Evolutionary conservation across 1,284 basidiomycete genomes (phyloP).

Genomic region (Ceratobasidium papillatum): DNA sequence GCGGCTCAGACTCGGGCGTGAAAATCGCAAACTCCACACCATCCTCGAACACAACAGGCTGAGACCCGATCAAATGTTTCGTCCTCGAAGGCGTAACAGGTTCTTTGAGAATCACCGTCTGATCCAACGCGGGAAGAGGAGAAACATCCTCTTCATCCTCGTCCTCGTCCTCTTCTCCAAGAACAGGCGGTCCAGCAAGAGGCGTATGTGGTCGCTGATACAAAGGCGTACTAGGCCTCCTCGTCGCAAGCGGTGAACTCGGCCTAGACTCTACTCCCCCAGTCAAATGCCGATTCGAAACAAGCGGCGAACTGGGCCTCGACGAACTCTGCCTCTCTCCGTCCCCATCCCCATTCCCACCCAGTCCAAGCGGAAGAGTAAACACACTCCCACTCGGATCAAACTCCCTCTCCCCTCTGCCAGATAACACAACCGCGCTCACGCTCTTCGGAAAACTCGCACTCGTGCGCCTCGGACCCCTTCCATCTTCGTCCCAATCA

Average conservation of each 20-base stretch:
- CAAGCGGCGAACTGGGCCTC: slow-evolving; percentile 10
- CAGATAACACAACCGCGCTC: slow-evolving; percentile 23
- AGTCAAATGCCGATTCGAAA: neutral
- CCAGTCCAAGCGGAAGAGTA: slow-evolving; percentile 23
- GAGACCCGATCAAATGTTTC: neutral
- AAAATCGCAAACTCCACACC: slow-evolving; percentile 27
- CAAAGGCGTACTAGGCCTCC: slow-evolving; percentile 20
- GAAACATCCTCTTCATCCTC: neutral
- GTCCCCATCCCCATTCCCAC: neutral
- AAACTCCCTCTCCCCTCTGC: neutral
- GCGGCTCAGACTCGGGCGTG: neutral
- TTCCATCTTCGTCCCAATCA: neutral
- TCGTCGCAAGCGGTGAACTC: slow-evolving; percentile 22
- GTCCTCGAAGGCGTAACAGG: neutral
- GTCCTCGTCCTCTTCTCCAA: neutral
- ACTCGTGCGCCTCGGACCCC: neutral
- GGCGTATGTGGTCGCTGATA: slow-evolving; percentile 5
- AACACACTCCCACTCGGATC: slow-evolving; percentile 36
- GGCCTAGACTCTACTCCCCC: slow-evolving; percentile 16
- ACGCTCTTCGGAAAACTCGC: neutral
- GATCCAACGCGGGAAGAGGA: too few relatives aligned
- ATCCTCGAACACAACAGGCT: slow-evolving; percentile 7
- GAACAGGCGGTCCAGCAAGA: slow-evolving; percentile 6
- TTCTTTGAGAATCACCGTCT: neutral
- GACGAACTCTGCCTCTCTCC: neutral